phyloP scores from a whole-genome alignment of 2,329 filamentous ascomycete species.

The Colletotrichum sidae region DNA sequence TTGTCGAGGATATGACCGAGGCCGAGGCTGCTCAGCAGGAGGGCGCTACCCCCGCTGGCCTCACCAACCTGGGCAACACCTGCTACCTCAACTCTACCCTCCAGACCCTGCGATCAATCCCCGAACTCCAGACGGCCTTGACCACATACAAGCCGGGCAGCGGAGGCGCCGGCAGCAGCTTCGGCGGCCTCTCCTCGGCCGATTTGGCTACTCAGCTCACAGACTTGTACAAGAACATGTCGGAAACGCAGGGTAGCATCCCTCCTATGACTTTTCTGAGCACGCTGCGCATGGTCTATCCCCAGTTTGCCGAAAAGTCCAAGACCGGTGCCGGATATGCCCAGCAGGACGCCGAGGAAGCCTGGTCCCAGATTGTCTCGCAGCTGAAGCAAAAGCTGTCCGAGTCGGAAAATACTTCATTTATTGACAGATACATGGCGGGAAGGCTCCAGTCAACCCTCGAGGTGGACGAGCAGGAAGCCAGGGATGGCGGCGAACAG shows the following conservation, averaged over 20 bases:
- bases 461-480: conserved; percentile 85
- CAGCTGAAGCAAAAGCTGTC: conserved; percentile 82
- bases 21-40: conserved; percentile 86
- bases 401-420: conserved; percentile 69
- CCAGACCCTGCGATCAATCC: conserved; percentile 89
- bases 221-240: conserved; percentile 90
- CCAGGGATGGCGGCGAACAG: conserved; percentile 80
- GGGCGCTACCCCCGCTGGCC: conserved; percentile 86
- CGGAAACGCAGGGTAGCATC: conserved; percentile 87
- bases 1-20: conserved; percentile 97
- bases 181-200: conserved; percentile 25
- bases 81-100: conserved; percentile 98
- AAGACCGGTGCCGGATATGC: conserved; percentile 87
- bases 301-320: conserved; percentile 92
- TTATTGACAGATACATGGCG: conserved; percentile 91
- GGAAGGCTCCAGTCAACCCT: conserved; percentile 83
- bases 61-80: conserved; percentile 95
- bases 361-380: conserved; percentile 94
- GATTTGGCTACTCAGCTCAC: conserved; percentile 68
- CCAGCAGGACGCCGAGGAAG: conserved; percentile 99
- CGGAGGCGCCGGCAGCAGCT: conserved; percentile 65
- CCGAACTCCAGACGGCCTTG: conserved; percentile 88
- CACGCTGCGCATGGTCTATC: conserved; percentile 81
- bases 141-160: conserved; percentile 61
- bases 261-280: conserved; percentile 85